phyloP scores from a whole-genome alignment of 164 flowering plant species.

The Sextonia rubra region DNA sequence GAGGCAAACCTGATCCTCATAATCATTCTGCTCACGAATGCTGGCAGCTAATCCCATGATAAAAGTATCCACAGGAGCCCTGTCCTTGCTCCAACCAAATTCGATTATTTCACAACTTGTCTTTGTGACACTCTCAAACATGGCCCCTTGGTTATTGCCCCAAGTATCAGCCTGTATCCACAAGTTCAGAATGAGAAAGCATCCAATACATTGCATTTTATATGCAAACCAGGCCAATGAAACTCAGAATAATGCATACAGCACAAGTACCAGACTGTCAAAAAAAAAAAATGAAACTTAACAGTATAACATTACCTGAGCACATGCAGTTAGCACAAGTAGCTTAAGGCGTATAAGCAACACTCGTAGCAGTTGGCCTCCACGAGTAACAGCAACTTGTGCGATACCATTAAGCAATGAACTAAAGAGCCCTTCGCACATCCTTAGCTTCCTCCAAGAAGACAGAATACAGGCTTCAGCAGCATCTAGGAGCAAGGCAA shows the following conservation, averaged over 20 bases:
- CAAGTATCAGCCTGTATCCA: slow-evolving; percentile 71
- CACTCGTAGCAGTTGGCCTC: slow-evolving; percentile 79
- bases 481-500: slow-evolving; percentile 72
- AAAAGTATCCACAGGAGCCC: slow-evolving; percentile 87
- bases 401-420: slow-evolving; percentile 70
- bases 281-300: neutral
- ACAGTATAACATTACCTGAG: slow-evolving; percentile 47
- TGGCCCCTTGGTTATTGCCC: slow-evolving; percentile 71
- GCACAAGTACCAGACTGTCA: neutral
- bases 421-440: slow-evolving; percentile 85
- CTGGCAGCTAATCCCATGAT: slow-evolving; percentile 82
- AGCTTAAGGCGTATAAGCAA: slow-evolving; percentile 91
- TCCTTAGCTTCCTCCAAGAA: slow-evolving; percentile 81
- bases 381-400: slow-evolving; percentile 64
- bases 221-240: no score
- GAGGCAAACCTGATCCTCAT: slow-evolving; percentile 75
- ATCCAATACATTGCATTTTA: neutral
- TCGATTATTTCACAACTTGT: slow-evolving; percentile 82
- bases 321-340: slow-evolving; percentile 73
- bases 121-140: slow-evolving; percentile 80
- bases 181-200: slow-evolving; percentile 4
- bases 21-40: slow-evolving; percentile 81
- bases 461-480: slow-evolving; percentile 85
- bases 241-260: neutral
- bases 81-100: slow-evolving; percentile 89